A percentile compares a stretch with the other conserved stretches of the same genome.
These are phyloP conservation scores for Hymenoscyphus scutula DNA, from an alignment of 2,329 filamentous ascomycete species.

Conservation along the genomic window DNA sequence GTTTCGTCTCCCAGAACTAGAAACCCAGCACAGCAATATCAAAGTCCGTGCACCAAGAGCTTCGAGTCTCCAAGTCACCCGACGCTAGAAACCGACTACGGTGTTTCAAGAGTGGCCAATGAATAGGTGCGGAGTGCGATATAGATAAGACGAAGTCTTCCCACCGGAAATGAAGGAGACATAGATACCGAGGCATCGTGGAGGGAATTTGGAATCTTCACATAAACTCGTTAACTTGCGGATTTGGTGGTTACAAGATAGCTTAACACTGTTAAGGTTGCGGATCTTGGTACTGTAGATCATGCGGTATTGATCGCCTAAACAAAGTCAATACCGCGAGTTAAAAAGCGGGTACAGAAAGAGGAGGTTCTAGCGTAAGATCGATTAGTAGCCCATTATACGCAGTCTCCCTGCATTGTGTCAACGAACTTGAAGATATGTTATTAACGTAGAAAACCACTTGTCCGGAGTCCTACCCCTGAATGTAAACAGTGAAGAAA, in stretches of 20 bases:
- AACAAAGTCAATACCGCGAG: neutral
- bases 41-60: neutral
- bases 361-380: neutral
- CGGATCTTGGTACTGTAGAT: neutral
- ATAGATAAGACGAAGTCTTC: neutral
- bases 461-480: too few relatives aligned
- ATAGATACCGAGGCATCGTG: neutral
- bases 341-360: neutral
- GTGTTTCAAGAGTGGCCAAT: too few relatives aligned
- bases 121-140: too few relatives aligned
- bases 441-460: too few relatives aligned
- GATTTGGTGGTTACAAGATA: neutral
- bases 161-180: neutral
- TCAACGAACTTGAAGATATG: too few relatives aligned
- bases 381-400: too few relatives aligned
- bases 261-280: neutral
- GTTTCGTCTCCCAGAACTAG: neutral
- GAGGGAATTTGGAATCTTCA: too few relatives aligned
- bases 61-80: neutral
- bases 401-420: too few relatives aligned
- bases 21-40: neutral
- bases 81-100: neutral
- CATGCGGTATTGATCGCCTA: constrained; percentile 1
- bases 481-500: too few relatives aligned
- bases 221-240: neutral